These are phyloP conservation scores for Plasmodium malariae DNA, from an alignment of 169 alveolate species.

Conservation along the genomic window DNA sequence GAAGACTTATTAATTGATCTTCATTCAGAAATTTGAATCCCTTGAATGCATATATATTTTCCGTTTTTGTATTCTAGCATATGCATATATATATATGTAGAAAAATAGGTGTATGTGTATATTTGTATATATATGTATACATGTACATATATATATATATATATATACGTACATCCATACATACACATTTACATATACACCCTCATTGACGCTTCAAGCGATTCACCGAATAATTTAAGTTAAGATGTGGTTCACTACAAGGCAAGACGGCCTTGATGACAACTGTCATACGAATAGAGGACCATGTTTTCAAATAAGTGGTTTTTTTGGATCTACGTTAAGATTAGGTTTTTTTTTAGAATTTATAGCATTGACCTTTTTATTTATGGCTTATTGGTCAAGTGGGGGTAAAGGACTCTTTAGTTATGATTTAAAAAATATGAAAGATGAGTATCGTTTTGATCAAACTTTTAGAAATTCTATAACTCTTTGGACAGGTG, in stretches of 20 bases:
- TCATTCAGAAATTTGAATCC: not conserved
- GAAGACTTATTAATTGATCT: not conserved
- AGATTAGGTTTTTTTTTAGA: constrained; percentile 89
- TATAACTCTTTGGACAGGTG: constrained; percentile 85
- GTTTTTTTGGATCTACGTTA: constrained; percentile 83
- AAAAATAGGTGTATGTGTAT: not conserved
- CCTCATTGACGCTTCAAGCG: not conserved
- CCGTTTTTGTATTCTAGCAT: not conserved
- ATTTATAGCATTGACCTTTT: constrained; percentile 85
- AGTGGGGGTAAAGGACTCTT: constrained; percentile 90
- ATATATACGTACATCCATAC: not conserved
- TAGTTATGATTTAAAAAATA: constrained; percentile 89
- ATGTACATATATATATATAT: constrained; percentile 10
- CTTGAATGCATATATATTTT: constrained; percentile 26
- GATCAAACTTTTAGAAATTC: constrained; percentile 85
- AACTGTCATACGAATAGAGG: constrained; percentile 90
- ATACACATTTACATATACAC: not conserved
- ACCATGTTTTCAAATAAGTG: constrained; percentile 88
- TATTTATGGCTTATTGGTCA: constrained; percentile 87
- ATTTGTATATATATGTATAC: not conserved
- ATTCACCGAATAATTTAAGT: not conserved
- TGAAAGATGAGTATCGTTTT: constrained; percentile 88
- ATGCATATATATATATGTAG: not conserved
- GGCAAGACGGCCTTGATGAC: constrained; percentile 92
- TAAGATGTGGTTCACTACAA: constrained; percentile 91